Conservation (phyloP, 164 flowering plant genomes). For the Berberis vulgaris region DNA sequence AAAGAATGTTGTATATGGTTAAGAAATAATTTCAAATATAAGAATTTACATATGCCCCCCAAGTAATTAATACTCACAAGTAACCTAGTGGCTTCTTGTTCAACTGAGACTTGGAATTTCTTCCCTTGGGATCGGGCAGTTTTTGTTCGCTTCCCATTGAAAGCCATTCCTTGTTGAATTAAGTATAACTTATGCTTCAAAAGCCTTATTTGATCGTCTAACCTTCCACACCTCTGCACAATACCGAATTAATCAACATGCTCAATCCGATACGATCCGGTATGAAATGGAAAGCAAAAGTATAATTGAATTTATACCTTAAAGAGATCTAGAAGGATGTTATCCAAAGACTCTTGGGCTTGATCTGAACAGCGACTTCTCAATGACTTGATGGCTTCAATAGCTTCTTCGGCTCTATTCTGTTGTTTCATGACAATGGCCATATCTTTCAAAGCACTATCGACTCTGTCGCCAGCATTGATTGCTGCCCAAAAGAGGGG, state of each 20-base stretch:
- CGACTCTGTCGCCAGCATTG: conserved; percentile 96
- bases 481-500: conserved; percentile 98
- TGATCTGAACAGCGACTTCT: conserved; percentile 77
- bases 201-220: conserved; percentile 82
- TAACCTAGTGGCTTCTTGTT: conserved; percentile 91
- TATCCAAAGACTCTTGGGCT: conserved; percentile 96
- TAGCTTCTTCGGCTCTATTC: conserved; percentile 92
- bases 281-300: neutral
- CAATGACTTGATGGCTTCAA: conserved; percentile 91
- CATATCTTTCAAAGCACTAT: conserved; percentile 98
- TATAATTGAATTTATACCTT: conserved; percentile 38
- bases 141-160: conserved; percentile 98
- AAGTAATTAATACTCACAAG: conserved; percentile 39
- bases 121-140: conserved; percentile 98
- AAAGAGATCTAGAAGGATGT: conserved; percentile 86
- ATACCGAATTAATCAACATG: neutral
- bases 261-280: neutral
- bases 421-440: conserved; percentile 99
- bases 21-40: neutral
- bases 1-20: too few relatives aligned
- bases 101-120: conserved; percentile 95
- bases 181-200: conserved; percentile 73
- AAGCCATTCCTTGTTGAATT: conserved; percentile 95
- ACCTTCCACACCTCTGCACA: conserved; percentile 88
- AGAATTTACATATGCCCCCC: too few relatives aligned